phyloP scores from a whole-genome alignment of 129 eudicot species.

The Sambucus nigra region DNA sequence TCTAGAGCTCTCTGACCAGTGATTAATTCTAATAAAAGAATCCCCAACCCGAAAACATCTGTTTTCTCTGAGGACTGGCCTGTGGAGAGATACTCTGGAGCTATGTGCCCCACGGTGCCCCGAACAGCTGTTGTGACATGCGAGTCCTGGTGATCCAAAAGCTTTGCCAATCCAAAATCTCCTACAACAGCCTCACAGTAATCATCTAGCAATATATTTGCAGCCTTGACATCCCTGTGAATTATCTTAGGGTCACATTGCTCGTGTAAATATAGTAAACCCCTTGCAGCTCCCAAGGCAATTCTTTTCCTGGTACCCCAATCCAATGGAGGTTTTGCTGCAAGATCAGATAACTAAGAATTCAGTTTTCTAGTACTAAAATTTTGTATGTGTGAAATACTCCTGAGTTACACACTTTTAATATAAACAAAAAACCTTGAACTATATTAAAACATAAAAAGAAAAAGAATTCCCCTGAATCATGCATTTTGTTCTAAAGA shows the following conservation, averaged over 20 bases:
- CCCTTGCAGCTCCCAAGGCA: conserved; percentile 90
- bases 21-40: conserved; percentile 70
- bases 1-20: conserved; percentile 88
- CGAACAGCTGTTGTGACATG: conserved; percentile 95
- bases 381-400: too few species aligned
- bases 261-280: conserved; percentile 81
- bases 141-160: conserved; percentile 79
- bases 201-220: conserved; percentile 86
- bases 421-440: too few species aligned
- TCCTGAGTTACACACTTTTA: too few species aligned
- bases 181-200: conserved; percentile 96
- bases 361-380: background rate
- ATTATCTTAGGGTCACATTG: conserved; percentile 97
- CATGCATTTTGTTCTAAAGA: too few species aligned
- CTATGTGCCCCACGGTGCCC: conserved; percentile 96
- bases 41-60: conserved; percentile 98
- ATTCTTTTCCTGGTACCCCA: conserved; percentile 86
- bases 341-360: conserved; percentile 5
- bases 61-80: conserved; percentile 98
- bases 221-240: conserved; percentile 96
- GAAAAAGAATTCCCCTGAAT: too few species aligned
- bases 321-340: conserved; percentile 86
- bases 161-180: conserved; percentile 97
- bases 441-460: too few species aligned
- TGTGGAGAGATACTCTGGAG: conserved; percentile 95